Percentiles rank a stretch among this genome's conserved stretches.
These are phyloP conservation scores for Fistulifera pelliculosa DNA, from an alignment of 108 stramenopile species.

Conservation along the genomic window DNA sequence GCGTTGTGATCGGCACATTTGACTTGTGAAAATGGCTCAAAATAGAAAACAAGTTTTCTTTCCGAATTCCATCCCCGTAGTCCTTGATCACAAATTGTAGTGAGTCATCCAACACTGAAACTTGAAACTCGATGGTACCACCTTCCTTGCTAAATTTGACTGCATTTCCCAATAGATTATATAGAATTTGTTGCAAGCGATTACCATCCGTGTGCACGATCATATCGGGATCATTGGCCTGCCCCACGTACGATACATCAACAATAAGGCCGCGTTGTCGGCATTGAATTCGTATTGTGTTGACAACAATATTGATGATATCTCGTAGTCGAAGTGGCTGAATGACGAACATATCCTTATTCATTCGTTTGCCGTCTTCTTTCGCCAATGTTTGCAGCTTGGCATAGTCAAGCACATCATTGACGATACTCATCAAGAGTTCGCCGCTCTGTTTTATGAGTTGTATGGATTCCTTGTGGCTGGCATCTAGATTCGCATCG, in stretches of 20 bases:
- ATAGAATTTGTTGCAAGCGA: slow-evolving; percentile 9
- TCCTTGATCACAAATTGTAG: slow-evolving; percentile 11
- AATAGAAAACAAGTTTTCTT: slow-evolving; percentile 18
- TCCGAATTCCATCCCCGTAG: slow-evolving; percentile 26
- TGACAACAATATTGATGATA: slow-evolving; percentile 3
- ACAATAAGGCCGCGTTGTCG: not conserved
- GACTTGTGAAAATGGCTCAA: slow-evolving; percentile 19
- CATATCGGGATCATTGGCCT: not conserved
- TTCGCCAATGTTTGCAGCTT: slow-evolving; percentile 2
- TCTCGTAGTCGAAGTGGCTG: slow-evolving; percentile 5
- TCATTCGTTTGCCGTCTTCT: not conserved
- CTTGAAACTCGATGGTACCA: not conserved
- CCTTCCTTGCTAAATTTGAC: slow-evolving; percentile 24
- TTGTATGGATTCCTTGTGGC: slow-evolving; percentile 3
- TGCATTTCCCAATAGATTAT: slow-evolving; percentile 15
- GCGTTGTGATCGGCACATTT: not conserved
- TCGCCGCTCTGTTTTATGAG: slow-evolving; percentile 7
- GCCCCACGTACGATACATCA: not conserved
- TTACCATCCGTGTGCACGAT: slow-evolving; percentile 9
- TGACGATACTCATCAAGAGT: slow-evolving; percentile 7
- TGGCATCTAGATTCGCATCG: not conserved
- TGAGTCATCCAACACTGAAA: not conserved
- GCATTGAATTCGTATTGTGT: slow-evolving; percentile 1
- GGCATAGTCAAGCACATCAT: slow-evolving; percentile 13
- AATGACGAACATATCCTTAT: slow-evolving; percentile 5